A percentile compares a stretch with the other conserved stretches of the same genome.
Conservation (phyloP, 2,329 filamentous ascomycete species). For the Beauveria caledonica region DNA sequence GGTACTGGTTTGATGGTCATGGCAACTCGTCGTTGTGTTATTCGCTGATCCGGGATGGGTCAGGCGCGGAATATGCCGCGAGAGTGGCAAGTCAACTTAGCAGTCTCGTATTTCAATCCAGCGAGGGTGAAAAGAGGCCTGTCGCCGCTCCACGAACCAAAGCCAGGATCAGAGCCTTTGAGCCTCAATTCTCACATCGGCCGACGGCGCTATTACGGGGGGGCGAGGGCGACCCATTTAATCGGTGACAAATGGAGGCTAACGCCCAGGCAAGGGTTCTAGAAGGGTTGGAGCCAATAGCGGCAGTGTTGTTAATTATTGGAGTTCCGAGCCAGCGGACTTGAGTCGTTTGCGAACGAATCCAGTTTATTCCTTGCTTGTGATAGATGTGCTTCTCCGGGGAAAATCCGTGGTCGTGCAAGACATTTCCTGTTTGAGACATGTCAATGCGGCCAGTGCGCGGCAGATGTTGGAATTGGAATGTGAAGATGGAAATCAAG, state of each 20-base stretch:
- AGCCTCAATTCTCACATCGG: neutral
- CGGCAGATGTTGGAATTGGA: neutral
- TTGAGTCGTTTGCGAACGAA: neutral
- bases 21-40: neutral
- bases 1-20: neutral
- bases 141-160: neutral
- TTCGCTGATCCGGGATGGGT: neutral
- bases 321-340: neutral
- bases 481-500: too few species aligned
- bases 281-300: conserved; percentile 1
- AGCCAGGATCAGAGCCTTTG: neutral
- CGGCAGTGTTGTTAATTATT: neutral
- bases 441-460: neutral
- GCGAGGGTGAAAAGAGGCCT: neutral
- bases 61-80: neutral
- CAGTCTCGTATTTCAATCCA: neutral
- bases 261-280: neutral
- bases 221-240: neutral
- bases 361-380: neutral
- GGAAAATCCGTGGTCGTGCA: neutral
- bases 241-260: neutral
- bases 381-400: neutral
- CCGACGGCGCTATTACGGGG: neutral
- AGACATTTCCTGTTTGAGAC: neutral
- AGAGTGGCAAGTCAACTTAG: neutral